A percentile compares a stretch with the other conserved stretches of the same genome.
These are phyloP conservation scores for Mycena sanguinolenta DNA, from an alignment of 768 basidiomycete genomes.

Conservation along the genomic window DNA sequence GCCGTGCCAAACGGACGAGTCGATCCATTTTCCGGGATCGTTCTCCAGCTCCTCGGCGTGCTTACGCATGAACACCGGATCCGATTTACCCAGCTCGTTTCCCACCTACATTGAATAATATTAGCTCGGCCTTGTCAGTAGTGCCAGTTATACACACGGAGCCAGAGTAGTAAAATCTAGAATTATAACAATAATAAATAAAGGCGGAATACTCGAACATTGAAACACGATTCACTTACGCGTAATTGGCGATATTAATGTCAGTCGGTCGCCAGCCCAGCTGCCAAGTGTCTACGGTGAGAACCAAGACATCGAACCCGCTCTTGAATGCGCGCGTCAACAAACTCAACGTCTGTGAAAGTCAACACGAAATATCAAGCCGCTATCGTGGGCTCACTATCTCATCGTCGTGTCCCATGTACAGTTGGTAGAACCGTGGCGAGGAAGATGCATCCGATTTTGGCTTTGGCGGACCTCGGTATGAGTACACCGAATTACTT, in stretches of 20 bases:
- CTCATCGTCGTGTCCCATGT: slow-evolving; percentile 68
- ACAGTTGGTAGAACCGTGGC: slow-evolving; percentile 68
- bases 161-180: slow-evolving; percentile 57
- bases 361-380: background rate
- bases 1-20: slow-evolving; percentile 62
- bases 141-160: slow-evolving; percentile 35
- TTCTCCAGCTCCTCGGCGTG: slow-evolving; percentile 53
- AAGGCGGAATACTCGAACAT: background rate
- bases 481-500: slow-evolving; percentile 52
- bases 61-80: slow-evolving; percentile 66
- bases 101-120: slow-evolving; percentile 48
- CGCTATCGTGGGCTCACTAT: slow-evolving; percentile 44
- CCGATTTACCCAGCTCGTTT: slow-evolving; percentile 60
- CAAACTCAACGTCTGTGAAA: slow-evolving; percentile 56
- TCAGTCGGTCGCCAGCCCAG: slow-evolving; percentile 64
- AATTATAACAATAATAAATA: background rate
- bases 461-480: slow-evolving; percentile 49
- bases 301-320: slow-evolving; percentile 61
- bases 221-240: slow-evolving; percentile 40
- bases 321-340: slow-evolving; percentile 60
- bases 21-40: slow-evolving; percentile 64
- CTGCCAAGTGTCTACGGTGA: slow-evolving; percentile 66
- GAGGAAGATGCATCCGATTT: slow-evolving; percentile 44
- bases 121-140: background rate
- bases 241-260: slow-evolving; percentile 65